Conservation (phyloP, 768 basidiomycete species). For the Amanita inopinata region DNA sequence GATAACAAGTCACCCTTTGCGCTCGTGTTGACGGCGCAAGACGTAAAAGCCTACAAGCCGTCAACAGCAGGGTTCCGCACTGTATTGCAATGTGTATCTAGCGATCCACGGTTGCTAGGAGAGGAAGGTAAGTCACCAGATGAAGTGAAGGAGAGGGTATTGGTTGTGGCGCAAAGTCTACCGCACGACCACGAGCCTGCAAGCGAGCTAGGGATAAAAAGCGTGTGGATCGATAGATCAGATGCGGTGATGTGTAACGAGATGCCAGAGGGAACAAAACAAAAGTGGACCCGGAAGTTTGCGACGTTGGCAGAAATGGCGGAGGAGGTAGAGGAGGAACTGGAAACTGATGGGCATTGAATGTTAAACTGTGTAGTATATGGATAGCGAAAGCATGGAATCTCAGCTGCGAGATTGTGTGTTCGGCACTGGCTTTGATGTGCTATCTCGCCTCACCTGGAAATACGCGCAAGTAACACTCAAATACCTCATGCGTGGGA, state of each 20-base stretch:
- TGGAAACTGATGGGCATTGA: neutral
- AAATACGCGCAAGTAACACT: too few species aligned
- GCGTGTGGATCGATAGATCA: constrained; percentile 60
- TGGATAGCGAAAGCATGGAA: too few species aligned
- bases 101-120: constrained; percentile 31
- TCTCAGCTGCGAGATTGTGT: too few species aligned
- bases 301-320: constrained; percentile 53
- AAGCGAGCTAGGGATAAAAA: constrained; percentile 40
- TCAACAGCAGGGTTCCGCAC: constrained; percentile 42
- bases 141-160: constrained; percentile 35
- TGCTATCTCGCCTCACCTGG: too few species aligned
- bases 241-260: constrained; percentile 35
- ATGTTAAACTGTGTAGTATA: neutral
- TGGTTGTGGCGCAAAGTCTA: constrained; percentile 62
- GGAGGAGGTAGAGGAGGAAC: constrained; percentile 41
- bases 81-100: constrained; percentile 33
- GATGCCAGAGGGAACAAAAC: constrained; percentile 19
- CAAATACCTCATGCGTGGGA: too few species aligned
- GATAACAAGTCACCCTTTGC: constrained; percentile 50
- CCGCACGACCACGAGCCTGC: constrained; percentile 61
- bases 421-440: too few species aligned
- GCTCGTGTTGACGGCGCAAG: constrained; percentile 61
- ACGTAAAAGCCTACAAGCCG: constrained; percentile 67
- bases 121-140: constrained; percentile 15
- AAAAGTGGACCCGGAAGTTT: constrained; percentile 43